Conservation (phyloP, 1,284 basidiomycete genomes). For the Apiotrichum gamsii region DNA sequence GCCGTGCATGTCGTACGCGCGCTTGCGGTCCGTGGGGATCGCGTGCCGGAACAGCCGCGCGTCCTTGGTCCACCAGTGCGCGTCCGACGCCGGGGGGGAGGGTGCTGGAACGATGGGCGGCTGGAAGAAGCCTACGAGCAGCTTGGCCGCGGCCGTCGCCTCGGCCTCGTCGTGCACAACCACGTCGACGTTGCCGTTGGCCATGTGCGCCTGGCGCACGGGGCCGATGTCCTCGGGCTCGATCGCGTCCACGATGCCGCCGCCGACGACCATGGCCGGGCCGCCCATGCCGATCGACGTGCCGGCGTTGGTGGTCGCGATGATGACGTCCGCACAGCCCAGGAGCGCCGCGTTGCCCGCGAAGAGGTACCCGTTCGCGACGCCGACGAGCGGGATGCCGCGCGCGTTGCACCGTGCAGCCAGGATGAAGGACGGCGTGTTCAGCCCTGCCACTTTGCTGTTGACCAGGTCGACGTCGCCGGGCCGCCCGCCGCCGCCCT, state of each 20-base stretch:
- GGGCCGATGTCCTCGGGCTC: conserved; percentile 17
- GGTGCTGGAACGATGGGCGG: no score
- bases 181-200: conserved; percentile 19
- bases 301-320: conserved; percentile 12
- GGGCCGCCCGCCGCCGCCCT: conserved; percentile 16
- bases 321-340: conserved; percentile 15
- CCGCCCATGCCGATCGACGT: conserved; percentile 19
- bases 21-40: conserved; percentile 16
- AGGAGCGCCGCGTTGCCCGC: conserved; percentile 15
- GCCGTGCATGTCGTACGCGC: conserved; percentile 17
- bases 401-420: conserved; percentile 14
- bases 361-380: conserved; percentile 17
- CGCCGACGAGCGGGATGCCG: conserved; percentile 16
- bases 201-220: conserved; percentile 9
- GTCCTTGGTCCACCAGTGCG: conserved; percentile 6
- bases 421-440: conserved; percentile 11
- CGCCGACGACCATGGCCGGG: conserved; percentile 18
- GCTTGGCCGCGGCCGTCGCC: conserved; percentile 14
- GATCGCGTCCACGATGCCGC: conserved; percentile 11
- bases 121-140: conserved; percentile 14
- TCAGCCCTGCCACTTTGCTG: conserved; percentile 12
- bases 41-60: conserved; percentile 15
- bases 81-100: neutral
- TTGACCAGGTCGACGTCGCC: conserved; percentile 16
- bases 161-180: conserved; percentile 15